Evolutionary conservation across 352 stramenopile species (phyloP).

Genomic region (Pythium insidiosum): DNA sequence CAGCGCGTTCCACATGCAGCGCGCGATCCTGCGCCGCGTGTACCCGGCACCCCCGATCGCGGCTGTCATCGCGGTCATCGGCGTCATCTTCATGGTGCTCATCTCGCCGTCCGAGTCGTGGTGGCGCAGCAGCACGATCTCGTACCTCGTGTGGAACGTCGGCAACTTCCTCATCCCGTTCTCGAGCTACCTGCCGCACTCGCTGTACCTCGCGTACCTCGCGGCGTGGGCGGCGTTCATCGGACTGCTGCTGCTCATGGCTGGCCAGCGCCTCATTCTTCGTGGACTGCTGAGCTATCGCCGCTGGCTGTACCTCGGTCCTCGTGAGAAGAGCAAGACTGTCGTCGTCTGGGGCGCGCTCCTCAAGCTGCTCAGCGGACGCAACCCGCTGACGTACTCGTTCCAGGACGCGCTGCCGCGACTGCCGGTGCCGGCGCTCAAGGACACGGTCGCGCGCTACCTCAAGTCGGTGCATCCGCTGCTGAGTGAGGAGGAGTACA

Average conservation of each 20-base stretch:
- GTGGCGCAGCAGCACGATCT: constrained; percentile 73
- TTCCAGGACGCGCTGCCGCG: constrained; percentile 89
- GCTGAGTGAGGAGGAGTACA: constrained; percentile 82
- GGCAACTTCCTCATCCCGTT: constrained; percentile 77
- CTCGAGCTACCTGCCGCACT: constrained; percentile 41
- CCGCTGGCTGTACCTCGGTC: constrained; percentile 79
- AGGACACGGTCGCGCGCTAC: constrained; percentile 90
- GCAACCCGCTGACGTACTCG: constrained; percentile 81
- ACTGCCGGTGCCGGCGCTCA: constrained; percentile 89
- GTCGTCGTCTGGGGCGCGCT: constrained; percentile 67
- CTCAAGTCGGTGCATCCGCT: constrained; percentile 91
- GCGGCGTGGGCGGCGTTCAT: constrained; percentile 76
- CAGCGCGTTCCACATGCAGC: constrained; percentile 63
- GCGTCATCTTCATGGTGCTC: constrained; percentile 52
- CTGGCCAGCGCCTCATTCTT: constrained; percentile 73
- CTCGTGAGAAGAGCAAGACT: constrained; percentile 53
- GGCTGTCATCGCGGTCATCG: constrained; percentile 45
- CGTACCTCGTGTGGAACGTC: constrained; percentile 71
- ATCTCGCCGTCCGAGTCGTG: constrained; percentile 66
- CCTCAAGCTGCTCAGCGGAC: constrained; percentile 78
- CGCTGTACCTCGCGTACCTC: constrained; percentile 80
- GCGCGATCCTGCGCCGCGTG: constrained; percentile 55
- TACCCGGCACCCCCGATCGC: constrained; percentile 70
- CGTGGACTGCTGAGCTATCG: constrained; percentile 81
- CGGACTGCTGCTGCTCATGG: constrained; percentile 80